Evolutionary conservation across 2,329 filamentous ascomycete genomes (phyloP).

Genomic region (Nemania diffusa): DNA sequence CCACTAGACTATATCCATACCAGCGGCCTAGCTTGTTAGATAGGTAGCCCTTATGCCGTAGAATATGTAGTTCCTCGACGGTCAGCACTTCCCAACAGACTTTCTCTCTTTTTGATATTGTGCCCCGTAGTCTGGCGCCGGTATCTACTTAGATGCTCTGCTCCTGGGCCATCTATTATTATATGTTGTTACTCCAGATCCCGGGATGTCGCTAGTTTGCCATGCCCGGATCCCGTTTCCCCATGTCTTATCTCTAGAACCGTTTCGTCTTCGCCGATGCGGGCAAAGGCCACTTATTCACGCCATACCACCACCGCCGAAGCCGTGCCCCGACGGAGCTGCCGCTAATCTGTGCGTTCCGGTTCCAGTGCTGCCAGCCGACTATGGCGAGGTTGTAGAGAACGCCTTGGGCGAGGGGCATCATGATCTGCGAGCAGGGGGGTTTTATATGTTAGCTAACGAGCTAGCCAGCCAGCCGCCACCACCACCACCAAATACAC

Average conservation of each 20-base stretch:
- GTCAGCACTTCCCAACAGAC: neutral
- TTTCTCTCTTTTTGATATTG: neutral
- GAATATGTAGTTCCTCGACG: constrained; percentile 10
- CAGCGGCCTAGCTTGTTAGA: constrained; percentile 8
- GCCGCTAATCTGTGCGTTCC: constrained; percentile 79
- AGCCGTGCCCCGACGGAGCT: constrained; percentile 79
- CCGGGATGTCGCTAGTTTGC: neutral
- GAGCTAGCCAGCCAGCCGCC: too few relatives aligned
- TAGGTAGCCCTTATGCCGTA: constrained; percentile 21
- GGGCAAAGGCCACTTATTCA: constrained; percentile 89
- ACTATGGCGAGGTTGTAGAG: constrained; percentile 86
- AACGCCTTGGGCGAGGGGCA: constrained; percentile 88
- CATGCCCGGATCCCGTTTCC: neutral
- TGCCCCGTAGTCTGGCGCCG: neutral
- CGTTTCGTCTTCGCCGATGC: constrained; percentile 23
- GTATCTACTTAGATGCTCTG: neutral
- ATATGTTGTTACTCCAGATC: neutral
- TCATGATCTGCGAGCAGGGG: constrained; percentile 70
- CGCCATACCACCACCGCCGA: constrained; percentile 92
- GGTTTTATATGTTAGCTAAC: neutral
- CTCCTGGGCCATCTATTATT: neutral
- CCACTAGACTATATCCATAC: constrained; percentile 1
- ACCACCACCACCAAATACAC: neutral
- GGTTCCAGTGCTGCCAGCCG: constrained; percentile 93
- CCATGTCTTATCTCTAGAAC: neutral